Evolutionary conservation across 139 green algal genomes (phyloP), one percentile per base, ranked within the genome.

Genomic region (Chlorella sp.): DNA sequence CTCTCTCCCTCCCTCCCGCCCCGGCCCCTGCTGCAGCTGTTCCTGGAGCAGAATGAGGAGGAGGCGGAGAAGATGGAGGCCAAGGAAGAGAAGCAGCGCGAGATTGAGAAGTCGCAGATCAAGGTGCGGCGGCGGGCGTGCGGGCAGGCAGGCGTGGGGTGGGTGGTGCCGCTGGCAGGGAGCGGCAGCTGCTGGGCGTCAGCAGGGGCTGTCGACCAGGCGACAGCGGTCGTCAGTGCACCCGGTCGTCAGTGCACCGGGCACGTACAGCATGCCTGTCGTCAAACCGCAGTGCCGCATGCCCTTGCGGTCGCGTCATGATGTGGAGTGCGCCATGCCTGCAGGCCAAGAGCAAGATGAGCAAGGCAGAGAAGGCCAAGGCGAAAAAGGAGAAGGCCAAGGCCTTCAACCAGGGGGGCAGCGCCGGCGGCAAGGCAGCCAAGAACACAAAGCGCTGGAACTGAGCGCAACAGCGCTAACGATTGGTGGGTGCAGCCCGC

Each of bases 271-370:
- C n/a, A n/a, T n/a, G n/a, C n/a, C n/a, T n/a, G n/a, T n/a, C n/a
- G n/a, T n/a, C n/a, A n/a, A n/a, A n/a, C n/a, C n/a, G n/a, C n/a
- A n/a, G n/a, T n/a, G n/a, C n/a, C n/a, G n/a, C n/a, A n/a, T n/a
- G n/a, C n/a, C n/a, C n/a, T n/a, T n/a, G n/a, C n/a, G n/a, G n/a
- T n/a, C n/a, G n/a, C n/a, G n/a, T n/a, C n/a, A n/a, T n/a, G n/a
- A n/a, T n/a, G n/a, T n/a, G n/a, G n/a, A n/a, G n/a, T n/a, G n/a
- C 44, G 44, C 7, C 6, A 51, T 20, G 6, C 26, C 72, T 51
- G 56, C 78, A 98, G 91, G 82, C 95, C 57, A 98, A 98, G 89
- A 91, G 69, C 83, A 98, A 98, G 85, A 96, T 98, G 92, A 92
- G 82, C 84, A 98, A 98, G 88, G 95, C 95, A 23, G 95, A 98